These are phyloP conservation scores for Deinandra increscens DNA, from an alignment of 129 eudicot species.

Conservation along the genomic window DNA sequence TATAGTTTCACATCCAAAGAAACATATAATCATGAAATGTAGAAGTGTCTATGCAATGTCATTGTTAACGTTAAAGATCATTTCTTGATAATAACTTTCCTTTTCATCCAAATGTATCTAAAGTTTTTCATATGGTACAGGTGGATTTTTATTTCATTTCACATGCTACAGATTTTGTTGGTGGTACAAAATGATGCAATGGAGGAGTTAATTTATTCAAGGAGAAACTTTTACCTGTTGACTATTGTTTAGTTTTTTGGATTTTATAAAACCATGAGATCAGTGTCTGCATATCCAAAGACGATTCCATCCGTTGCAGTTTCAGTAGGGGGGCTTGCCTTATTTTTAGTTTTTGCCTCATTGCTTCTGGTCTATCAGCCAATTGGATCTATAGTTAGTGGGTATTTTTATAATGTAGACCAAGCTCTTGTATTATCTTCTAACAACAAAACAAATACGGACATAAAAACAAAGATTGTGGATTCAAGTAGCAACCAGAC, in stretches of 20 bases:
- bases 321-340: slow-evolving; percentile 64
- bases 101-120: not conserved
- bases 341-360: slow-evolving; percentile 60
- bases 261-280: slow-evolving; percentile 39
- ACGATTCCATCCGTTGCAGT: slow-evolving; percentile 49
- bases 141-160: slow-evolving; percentile 14
- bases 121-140: slow-evolving; percentile 10
- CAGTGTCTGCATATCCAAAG: slow-evolving; percentile 50
- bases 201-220: slow-evolving; percentile 14
- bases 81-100: not conserved
- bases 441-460: slow-evolving; percentile 23
- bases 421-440: slow-evolving; percentile 23
- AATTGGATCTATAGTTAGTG: slow-evolving; percentile 52
- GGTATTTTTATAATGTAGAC: slow-evolving; percentile 56
- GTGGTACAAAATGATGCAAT: slow-evolving; percentile 24
- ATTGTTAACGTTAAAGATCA: not conserved
- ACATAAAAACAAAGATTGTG: slow-evolving; percentile 8
- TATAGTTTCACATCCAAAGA: slow-evolving; percentile 8
- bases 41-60: not conserved
- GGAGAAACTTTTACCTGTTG: slow-evolving; percentile 5
- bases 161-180: slow-evolving; percentile 23
- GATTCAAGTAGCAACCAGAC: slow-evolving; percentile 1
- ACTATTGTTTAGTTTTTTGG: slow-evolving; percentile 1
- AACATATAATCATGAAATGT: slow-evolving; percentile 4
- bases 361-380: slow-evolving; percentile 67